Evolutionary conservation across 78 protist genomes (phyloP).

Genomic region (Dictyostelium firmibasis): DNA sequence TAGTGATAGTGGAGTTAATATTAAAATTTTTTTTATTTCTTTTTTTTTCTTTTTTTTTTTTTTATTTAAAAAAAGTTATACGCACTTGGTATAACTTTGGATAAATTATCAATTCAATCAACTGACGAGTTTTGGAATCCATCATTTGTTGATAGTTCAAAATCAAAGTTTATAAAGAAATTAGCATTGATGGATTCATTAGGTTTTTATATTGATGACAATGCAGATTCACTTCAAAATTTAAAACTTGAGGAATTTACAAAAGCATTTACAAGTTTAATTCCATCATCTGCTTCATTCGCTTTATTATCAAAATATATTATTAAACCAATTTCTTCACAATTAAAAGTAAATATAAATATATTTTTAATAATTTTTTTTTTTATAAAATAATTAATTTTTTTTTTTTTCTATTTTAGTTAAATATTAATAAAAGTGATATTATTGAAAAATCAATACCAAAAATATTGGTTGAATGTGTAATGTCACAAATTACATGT

Average conservation of each 20-base stretch:
- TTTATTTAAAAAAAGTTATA: constrained; percentile 47
- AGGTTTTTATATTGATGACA: constrained; percentile 65
- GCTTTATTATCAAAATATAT: constrained; percentile 31
- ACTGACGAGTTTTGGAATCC: constrained; percentile 69
- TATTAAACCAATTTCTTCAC: constrained; percentile 74
- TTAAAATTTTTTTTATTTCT: neutral
- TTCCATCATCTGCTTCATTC: constrained; percentile 4
- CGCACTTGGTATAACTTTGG: constrained; percentile 63
- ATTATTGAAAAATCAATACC: constrained; percentile 45
- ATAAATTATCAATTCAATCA: constrained; percentile 62
- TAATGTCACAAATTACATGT: constrained; percentile 60
- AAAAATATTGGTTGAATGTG: constrained; percentile 64
- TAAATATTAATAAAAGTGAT: constrained; percentile 61
- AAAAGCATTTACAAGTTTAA: constrained; percentile 23
- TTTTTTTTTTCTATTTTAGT: neutral
- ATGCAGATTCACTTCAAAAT: constrained; percentile 24
- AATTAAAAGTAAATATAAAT: constrained; percentile 24
- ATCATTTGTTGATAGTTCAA: constrained; percentile 57
- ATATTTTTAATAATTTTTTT: neutral
- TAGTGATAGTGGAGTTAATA: too few species aligned
- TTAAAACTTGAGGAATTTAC: constrained; percentile 37
- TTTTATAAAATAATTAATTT: neutral
- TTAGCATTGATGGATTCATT: constrained; percentile 57
- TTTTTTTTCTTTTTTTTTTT: neutral
- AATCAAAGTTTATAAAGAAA: constrained; percentile 42